Base-by-base conservation (phyloP, 2,329 filamentous ascomycete species). In the Colletotrichum costaricense region DNA sequence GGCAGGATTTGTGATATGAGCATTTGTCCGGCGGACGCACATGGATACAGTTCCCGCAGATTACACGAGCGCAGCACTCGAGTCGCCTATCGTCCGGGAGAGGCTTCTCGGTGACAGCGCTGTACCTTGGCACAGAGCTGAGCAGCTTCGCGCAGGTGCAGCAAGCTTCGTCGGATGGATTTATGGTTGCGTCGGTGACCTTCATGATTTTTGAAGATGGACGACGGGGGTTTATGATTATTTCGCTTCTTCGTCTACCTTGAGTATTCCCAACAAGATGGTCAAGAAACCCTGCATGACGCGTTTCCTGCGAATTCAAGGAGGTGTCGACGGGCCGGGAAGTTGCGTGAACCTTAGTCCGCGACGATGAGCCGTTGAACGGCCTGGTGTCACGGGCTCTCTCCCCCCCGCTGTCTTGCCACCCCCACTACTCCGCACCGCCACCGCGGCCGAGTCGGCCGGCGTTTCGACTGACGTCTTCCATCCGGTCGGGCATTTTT, bases 11-110 rank as follows among this genome's bases (percentile, higher is more conserved):
- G 38, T 16, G 14, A 42, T 42, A 19, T 16, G 5, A 42, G 38
- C 16, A 33, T 42, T 4, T 33, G 22, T 33, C 57, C 22, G 14
- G 63, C 71, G 72, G 67, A 83, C 87, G 60, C 80, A 90, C 92
- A 79, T 89, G 84, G 77, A 94, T 89, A 82, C 94, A 96, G 74
- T 85, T 86, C 19, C 90, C 90, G 82, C 94, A 97, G 78, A 96
- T 93, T 52, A 91, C 85, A 67, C 94, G 88, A 57, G 85, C 85
- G 81, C 94, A 96, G 81, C 94, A 96, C 42, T 88, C 86, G 35
- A 95, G 85, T 74, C 87, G 84, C 64, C 93, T 89, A 78, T 92
- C 88, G 60, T 87, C 84, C 30, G 88, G 86, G 2, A 89, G 82
- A 16, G 89, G 87, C 79, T 93, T 94, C 83, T 93, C 91, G 52